phyloP scores from a whole-genome alignment of 2,329 filamentous ascomycete species.

The Aspergillus nomiae region DNA sequence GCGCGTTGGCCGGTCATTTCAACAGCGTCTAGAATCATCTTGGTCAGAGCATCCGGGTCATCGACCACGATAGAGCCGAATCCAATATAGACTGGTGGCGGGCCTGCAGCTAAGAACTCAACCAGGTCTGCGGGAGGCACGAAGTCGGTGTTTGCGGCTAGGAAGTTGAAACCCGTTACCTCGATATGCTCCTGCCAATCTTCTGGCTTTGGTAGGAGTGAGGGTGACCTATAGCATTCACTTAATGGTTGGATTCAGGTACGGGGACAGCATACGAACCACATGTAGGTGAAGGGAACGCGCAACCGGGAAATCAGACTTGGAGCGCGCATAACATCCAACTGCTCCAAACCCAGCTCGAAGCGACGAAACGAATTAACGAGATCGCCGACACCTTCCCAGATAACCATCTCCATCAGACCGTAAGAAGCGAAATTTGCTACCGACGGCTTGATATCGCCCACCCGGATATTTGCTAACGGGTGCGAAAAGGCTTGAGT shows the following conservation, averaged over 20 bases:
- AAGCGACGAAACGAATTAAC: slow-evolving; percentile 52
- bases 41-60: slow-evolving; percentile 70
- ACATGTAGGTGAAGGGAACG: slow-evolving; percentile 86
- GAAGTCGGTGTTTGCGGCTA: slow-evolving; percentile 67
- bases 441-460: slow-evolving; percentile 69
- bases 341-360: slow-evolving; percentile 71
- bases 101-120: slow-evolving; percentile 65
- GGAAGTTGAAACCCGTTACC: slow-evolving; percentile 74
- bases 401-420: slow-evolving; percentile 83
- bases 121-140: slow-evolving; percentile 65
- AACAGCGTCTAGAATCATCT: slow-evolving; percentile 71
- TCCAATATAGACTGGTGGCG: slow-evolving; percentile 75
- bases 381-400: slow-evolving; percentile 84
- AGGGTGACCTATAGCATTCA: slow-evolving; percentile 56
- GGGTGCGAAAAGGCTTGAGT: slow-evolving; percentile 83
- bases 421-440: slow-evolving; percentile 80
- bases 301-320: slow-evolving; percentile 73
- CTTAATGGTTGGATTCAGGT: too few species aligned
- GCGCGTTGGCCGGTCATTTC: slow-evolving; percentile 68
- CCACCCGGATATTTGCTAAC: slow-evolving; percentile 74
- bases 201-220: slow-evolving; percentile 71
- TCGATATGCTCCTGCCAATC: slow-evolving; percentile 75
- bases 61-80: slow-evolving; percentile 80
- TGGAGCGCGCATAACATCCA: slow-evolving; percentile 79
- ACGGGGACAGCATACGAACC: slow-evolving; percentile 45